phyloP scores from a whole-genome alignment of 441 rosid species.

The Monsonia emarginata region DNA sequence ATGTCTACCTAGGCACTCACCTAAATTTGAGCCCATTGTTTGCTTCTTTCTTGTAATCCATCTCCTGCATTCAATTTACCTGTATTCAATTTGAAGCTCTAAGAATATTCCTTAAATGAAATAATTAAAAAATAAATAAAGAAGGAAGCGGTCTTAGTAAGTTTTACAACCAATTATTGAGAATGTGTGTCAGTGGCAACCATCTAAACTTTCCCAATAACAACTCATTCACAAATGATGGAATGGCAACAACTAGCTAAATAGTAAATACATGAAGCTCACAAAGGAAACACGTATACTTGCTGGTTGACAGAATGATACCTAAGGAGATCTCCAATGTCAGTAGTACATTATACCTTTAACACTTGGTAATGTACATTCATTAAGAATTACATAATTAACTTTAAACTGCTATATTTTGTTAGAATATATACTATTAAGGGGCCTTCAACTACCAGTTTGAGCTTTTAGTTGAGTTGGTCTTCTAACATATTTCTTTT shows the following conservation, averaged over 20 bases:
- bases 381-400: background rate
- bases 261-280: background rate
- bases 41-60: slow-evolving; percentile 88
- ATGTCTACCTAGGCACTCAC: slow-evolving; percentile 29
- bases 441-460: too few relatives aligned
- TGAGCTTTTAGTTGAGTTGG: too few relatives aligned
- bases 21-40: slow-evolving; percentile 77
- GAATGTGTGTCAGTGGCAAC: background rate
- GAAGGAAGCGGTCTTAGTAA: background rate
- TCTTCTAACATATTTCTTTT: too few relatives aligned
- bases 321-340: background rate
- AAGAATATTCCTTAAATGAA: slow-evolving; percentile 54
- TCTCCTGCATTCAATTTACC: slow-evolving; percentile 99
- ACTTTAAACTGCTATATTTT: background rate
- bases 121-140: slow-evolving; percentile 11
- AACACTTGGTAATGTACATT: background rate
- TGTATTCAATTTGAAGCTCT: slow-evolving; percentile 93
- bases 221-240: background rate
- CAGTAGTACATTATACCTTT: too few relatives aligned
- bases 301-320: background rate
- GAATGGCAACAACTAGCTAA: background rate
- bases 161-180: background rate
- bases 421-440: too few relatives aligned
- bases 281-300: background rate
- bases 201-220: background rate